Base-by-base conservation (phyloP, 1,284 basidiomycete species). In the Taiwanofungus camphoratus region DNA sequence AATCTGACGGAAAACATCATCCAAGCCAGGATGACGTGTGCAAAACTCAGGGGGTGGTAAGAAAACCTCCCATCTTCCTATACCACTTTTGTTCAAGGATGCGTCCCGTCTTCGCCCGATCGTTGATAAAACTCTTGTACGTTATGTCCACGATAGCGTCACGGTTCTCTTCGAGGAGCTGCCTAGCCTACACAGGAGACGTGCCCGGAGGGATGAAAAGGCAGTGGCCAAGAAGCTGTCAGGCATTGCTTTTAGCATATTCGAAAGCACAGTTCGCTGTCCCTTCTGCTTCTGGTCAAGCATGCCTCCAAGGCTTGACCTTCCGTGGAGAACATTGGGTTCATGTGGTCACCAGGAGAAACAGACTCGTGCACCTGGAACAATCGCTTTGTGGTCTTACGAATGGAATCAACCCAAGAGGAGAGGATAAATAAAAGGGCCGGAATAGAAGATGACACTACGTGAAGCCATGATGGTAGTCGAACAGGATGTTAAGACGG, bases 401-500 rank as follows among this genome's bases (percentile, higher is more conserved):
- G 44, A 31, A 29, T 37, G 26, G 36, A 30, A 27, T 51, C 36
- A 21, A 27, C 38, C 49, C 49, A 50, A 33, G 49, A 54, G 18
- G 48, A 36, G 20, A 62, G 52, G 6, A 49, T 44, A 1, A 39
- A 43, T 13, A 51, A 32, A 15, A 60, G 45, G 12, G 49, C 48
- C 12, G 44, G 40, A 35, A 62, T 48, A 7, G 53, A 44, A 15
- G 45, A 35, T 3, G 36, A 11, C 21, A 47, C 51, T 21, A 63
- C 50, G 36, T 57, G 46, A 4, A 63, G 37, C 59, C 59, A 63
- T 13, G 48, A 11, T 0, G 59, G 58, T 7, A 62, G 50, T 12
- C 42, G 52, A 13, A 53, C 52, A 3, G 33, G 39, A 5, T 37
- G 9, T 2, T 48, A 23, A 15, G 33, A 13, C 44, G 13, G 21